Conservation (phyloP, 2,329 filamentous ascomycete genomes). For the Neurospora crassa region DNA sequence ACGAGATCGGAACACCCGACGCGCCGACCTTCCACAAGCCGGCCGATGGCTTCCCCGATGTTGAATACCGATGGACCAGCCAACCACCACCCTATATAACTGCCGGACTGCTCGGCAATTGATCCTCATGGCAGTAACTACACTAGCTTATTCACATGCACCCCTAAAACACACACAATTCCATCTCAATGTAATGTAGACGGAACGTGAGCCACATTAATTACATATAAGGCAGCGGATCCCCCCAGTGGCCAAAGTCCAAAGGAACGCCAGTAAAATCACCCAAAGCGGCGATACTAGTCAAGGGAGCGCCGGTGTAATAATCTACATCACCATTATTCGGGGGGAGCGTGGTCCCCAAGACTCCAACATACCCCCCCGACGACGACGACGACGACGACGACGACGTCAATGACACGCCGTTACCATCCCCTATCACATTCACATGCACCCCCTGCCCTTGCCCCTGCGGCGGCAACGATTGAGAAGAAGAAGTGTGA, state of each 20-base stretch:
- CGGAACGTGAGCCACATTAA: background rate
- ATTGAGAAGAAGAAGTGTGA: background rate
- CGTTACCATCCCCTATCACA: background rate
- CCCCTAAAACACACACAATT: background rate
- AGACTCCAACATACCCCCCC: background rate
- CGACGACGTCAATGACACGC: background rate
- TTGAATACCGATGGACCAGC: background rate
- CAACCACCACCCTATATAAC: background rate
- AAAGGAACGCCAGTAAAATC: background rate
- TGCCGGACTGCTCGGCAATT: background rate
- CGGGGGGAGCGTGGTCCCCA: background rate
- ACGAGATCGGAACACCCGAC: background rate
- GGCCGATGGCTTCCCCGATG: background rate
- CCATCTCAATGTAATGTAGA: background rate
- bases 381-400: too few relatives aligned
- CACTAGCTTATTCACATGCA: too few relatives aligned
- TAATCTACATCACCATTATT: background rate
- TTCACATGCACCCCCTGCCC: background rate
- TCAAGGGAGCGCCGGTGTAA: background rate
- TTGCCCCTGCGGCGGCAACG: background rate
- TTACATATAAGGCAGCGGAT: background rate
- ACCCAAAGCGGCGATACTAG: background rate
- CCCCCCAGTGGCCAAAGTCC: background rate
- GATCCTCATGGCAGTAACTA: too few relatives aligned
- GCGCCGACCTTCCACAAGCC: background rate